Evolutionary conservation across 1,139 yeast genomes (phyloP), one percentile per base, ranked within the genome.

Genomic region (Taphrina wiesneri): DNA sequence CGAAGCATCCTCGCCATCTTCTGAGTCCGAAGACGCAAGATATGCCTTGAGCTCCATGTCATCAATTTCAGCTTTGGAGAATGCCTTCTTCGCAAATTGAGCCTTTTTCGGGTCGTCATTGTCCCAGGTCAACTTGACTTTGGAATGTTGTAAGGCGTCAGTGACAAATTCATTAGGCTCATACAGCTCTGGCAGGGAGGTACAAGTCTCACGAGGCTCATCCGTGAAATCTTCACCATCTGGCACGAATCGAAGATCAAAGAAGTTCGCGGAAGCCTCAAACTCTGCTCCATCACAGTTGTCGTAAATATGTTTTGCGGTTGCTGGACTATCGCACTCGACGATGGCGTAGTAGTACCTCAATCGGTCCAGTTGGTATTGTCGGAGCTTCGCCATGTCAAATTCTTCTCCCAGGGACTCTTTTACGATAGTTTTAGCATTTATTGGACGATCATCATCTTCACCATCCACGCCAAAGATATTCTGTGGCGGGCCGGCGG

Each of bases 21-120:
- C 80, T 3, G 82, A 83, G 34, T 78, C 83, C n/a, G 66, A 61
- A n/a, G 73, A 70, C 0, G 99, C 99, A 68, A 95, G 79, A 73
- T 95, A 95, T 1, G 98, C 97, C 74, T 90, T 86, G 78, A 92
- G 88, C 75, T 95, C 99, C 95, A 92, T 90, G 62, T 92, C 97
- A 71, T 93, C 98, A 62, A 92, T 82, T 74, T 95, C 99, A 75
- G 88, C 86, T 74, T 90, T 96, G 59, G 91, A 85, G 74, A 95
- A 92, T 17, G 92, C 91, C 71, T 87, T 85, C 19, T 88, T 83
- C 0, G 97, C 85, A 65, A 92, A 77, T 67, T 88, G 86, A n/a
- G 85, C 77, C 75, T 99, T 84, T 73, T 91, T 97, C 68, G 85
- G 87, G 2, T 99, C 99, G 0, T 98, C 95, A 77, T 93, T 98